A percentile compares a stretch with the other conserved stretches of the same genome.
These are phyloP conservation scores for Clavispora vitiphila DNA, from an alignment of 805 yeast genomes.

Conservation along the genomic window DNA sequence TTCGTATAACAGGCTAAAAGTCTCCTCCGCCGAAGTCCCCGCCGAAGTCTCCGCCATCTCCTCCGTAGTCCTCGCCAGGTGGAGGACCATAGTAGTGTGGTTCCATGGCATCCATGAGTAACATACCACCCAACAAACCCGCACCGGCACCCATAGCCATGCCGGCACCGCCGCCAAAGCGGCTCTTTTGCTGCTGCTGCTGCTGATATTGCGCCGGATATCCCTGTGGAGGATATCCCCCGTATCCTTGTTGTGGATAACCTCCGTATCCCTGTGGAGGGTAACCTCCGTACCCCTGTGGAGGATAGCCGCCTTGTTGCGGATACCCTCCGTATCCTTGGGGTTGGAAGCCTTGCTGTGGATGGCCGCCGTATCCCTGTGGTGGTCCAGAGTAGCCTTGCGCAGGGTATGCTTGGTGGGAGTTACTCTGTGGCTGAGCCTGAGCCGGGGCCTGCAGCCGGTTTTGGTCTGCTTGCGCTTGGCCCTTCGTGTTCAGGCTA, in stretches of 20 bases:
- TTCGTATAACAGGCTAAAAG: neutral
- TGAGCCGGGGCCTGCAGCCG: constrained; percentile 6
- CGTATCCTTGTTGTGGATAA: constrained; percentile 9
- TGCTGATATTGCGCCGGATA: constrained; percentile 2
- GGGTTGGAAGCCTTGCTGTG: constrained; percentile 17
- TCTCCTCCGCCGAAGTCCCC: constrained; percentile 6
- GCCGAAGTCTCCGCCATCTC: constrained; percentile 17
- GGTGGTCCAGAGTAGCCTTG: too few relatives aligned
- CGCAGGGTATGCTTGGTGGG: too few relatives aligned
- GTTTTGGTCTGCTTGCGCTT: constrained; percentile 9
- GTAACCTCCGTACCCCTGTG: constrained; percentile 30
- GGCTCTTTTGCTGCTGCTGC: constrained; percentile 20
- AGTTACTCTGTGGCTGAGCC: neutral
- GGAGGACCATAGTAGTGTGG: constrained; percentile 22
- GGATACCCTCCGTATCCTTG: constrained; percentile 28
- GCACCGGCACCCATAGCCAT: constrained; percentile 45
- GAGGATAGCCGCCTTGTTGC: constrained; percentile 22
- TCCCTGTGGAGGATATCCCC: neutral
- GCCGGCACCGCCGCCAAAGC: constrained; percentile 35
- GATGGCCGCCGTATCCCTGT: too few relatives aligned
- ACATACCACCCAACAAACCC: constrained; percentile 59
- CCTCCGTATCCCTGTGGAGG: constrained; percentile 20
- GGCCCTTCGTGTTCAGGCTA: constrained; percentile 2
- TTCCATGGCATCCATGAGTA: constrained; percentile 43
- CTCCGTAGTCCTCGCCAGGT: constrained; percentile 30